These are phyloP conservation scores for Colletotrichum neosansevieriae DNA, from an alignment of 2,329 filamentous ascomycete species.

Conservation along the genomic window DNA sequence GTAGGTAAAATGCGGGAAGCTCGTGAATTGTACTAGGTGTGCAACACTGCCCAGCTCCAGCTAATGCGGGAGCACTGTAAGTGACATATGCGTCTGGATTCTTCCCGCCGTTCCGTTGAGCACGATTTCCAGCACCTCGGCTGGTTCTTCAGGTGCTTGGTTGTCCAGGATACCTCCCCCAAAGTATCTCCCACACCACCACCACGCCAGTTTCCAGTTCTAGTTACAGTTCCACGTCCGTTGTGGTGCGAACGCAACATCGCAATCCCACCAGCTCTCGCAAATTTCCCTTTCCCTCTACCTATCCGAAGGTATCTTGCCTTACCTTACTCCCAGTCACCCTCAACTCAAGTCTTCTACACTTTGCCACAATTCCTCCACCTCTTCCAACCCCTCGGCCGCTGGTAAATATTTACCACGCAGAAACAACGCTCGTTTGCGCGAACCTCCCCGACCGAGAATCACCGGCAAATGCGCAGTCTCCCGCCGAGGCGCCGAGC, in stretches of 20 bases:
- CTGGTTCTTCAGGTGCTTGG: not conserved
- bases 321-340: not conserved
- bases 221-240: slow-evolving; percentile 38
- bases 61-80: not conserved
- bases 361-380: not conserved
- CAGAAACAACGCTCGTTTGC: slow-evolving; percentile 25
- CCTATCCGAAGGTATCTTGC: not conserved
- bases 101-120: too few relatives aligned
- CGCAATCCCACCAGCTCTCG: slow-evolving; percentile 31
- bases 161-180: not conserved
- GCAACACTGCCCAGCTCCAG: not conserved
- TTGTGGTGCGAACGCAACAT: slow-evolving; percentile 34
- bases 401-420: slow-evolving; percentile 13
- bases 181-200: slow-evolving; percentile 31
- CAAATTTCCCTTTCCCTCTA: slow-evolving; percentile 18
- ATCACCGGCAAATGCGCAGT: slow-evolving; percentile 19
- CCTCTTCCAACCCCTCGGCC: not conserved
- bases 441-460: not conserved
- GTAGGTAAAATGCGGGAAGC: too few relatives aligned
- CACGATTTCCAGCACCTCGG: not conserved
- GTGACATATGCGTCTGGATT: not conserved
- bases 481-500: slow-evolving; percentile 5
- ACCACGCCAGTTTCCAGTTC: slow-evolving; percentile 27
- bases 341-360: not conserved
- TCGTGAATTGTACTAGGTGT: too few relatives aligned